Percentiles rank a stretch among this genome's conserved stretches.
These are phyloP conservation scores for Diaporthe ilicicola DNA, from an alignment of 2,329 filamentous ascomycete species.

Conservation along the genomic window DNA sequence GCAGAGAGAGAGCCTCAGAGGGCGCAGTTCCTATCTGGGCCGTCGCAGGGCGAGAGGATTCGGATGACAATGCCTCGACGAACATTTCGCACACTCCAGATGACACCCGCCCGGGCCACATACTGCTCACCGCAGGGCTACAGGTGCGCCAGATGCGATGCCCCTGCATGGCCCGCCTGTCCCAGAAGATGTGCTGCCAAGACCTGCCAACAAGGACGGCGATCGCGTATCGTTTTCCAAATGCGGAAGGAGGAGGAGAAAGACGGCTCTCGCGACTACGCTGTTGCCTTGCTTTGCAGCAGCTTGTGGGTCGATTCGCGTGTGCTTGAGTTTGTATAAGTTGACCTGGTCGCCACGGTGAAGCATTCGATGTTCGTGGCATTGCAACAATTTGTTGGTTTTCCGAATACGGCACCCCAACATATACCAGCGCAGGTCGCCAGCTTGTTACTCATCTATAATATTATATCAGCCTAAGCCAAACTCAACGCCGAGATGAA, in stretches of 20 bases:
- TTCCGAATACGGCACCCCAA: constrained; percentile 3
- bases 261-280: not conserved
- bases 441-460: not conserved
- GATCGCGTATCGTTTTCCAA: constrained; percentile 2
- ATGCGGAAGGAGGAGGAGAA: constrained; percentile 28
- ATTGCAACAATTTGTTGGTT: not conserved
- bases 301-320: not conserved
- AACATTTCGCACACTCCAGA: not conserved
- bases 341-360: not conserved
- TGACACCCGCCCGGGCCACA: constrained; percentile 5
- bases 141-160: not conserved
- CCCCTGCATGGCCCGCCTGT: constrained; percentile 2
- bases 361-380: not conserved
- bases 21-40: constrained; percentile 2
- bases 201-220: constrained; percentile 1
- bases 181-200: constrained; percentile 11
- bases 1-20: not conserved
- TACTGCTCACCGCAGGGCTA: not conserved
- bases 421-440: constrained; percentile 21
- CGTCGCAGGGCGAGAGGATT: not conserved
- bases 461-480: not conserved
- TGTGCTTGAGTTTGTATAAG: constrained; percentile 13
- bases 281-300: not conserved
- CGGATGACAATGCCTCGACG: not conserved
- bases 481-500: not conserved